phyloP scores from a whole-genome alignment of 306 rosid genomes.

The Chamaecrista fasciculata region DNA sequence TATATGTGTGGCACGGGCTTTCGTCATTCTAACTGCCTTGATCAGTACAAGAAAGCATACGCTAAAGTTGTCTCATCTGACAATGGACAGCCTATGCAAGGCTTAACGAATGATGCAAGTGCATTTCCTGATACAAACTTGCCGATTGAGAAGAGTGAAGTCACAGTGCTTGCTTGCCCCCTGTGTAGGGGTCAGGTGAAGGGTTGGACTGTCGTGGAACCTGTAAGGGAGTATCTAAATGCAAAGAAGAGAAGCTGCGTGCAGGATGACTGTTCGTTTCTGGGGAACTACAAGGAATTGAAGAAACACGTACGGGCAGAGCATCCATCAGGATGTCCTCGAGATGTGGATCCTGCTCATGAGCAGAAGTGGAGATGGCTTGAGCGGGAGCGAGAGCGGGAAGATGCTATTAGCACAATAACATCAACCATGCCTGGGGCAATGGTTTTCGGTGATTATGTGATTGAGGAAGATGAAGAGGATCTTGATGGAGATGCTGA shows the following conservation, averaged over 20 bases:
- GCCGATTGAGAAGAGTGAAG: slow-evolving; percentile 57
- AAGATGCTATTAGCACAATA: slow-evolving; percentile 95
- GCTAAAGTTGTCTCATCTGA: slow-evolving; percentile 57
- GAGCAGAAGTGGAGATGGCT: slow-evolving; percentile 98
- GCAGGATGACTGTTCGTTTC: slow-evolving; percentile 82
- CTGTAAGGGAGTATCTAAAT: slow-evolving; percentile 82
- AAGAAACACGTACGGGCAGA: slow-evolving; percentile 75
- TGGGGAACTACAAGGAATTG: slow-evolving; percentile 88
- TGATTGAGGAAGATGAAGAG: slow-evolving; percentile 77
- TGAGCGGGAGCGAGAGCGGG: slow-evolving; percentile 87
- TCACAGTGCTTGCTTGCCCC: slow-evolving; percentile 87
- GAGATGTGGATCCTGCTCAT: slow-evolving; percentile 73
- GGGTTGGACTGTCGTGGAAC: slow-evolving; percentile 98
- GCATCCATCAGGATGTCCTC: slow-evolving; percentile 85
- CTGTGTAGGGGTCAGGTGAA: slow-evolving; percentile 96
- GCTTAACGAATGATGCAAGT: slow-evolving; percentile 37
- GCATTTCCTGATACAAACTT: slow-evolving; percentile 44
- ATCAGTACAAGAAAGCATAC: slow-evolving; percentile 94
- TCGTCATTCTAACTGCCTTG: slow-evolving; percentile 94
- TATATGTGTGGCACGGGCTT: slow-evolving; percentile 97
- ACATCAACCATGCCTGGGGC: slow-evolving; percentile 92
- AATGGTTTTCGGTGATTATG: slow-evolving; percentile 89
- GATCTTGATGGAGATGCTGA: slow-evolving; percentile 47
- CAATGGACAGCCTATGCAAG: slow-evolving; percentile 42
- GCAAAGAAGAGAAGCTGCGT: slow-evolving; percentile 83